A percentile compares a stretch with the other conserved stretches of the same genome.
phyloP scores from a whole-genome alignment of 805 yeast genomes.

The Barnettozyma vustinii region DNA sequence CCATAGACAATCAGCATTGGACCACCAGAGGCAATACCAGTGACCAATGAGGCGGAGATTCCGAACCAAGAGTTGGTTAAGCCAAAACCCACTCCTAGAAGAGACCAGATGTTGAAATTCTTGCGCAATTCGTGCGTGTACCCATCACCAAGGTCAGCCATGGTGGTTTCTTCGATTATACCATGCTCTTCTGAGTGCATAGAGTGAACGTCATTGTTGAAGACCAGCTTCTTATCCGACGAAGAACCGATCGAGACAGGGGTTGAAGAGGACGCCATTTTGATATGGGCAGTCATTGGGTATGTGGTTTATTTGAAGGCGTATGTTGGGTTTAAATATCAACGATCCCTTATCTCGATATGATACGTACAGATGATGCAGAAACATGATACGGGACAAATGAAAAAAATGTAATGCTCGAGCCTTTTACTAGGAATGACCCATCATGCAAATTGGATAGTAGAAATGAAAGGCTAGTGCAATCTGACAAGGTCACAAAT shows the following conservation, averaged over 20 bases:
- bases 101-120: constrained; percentile 37
- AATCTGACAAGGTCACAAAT: no score
- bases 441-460: no score
- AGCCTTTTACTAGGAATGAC: no score
- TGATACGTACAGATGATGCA: no score
- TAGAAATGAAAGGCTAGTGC: no score
- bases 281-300: background rate
- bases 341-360: no score
- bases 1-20: constrained; percentile 53
- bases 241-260: background rate
- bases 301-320: background rate
- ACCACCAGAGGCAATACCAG: constrained; percentile 52
- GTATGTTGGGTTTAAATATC: background rate
- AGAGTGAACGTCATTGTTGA: background rate
- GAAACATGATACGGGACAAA: no score
- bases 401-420: no score
- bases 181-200: constrained; percentile 1
- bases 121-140: constrained; percentile 15
- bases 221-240: background rate
- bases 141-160: constrained; percentile 9
- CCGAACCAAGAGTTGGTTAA: constrained; percentile 58
- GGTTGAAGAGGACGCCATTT: background rate
- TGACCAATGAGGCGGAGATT: constrained; percentile 45
- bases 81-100: constrained; percentile 54
- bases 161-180: constrained; percentile 6